Base-by-base conservation (phyloP, 1,284 basidiomycete species). In the Albatrellus sp. region DNA sequence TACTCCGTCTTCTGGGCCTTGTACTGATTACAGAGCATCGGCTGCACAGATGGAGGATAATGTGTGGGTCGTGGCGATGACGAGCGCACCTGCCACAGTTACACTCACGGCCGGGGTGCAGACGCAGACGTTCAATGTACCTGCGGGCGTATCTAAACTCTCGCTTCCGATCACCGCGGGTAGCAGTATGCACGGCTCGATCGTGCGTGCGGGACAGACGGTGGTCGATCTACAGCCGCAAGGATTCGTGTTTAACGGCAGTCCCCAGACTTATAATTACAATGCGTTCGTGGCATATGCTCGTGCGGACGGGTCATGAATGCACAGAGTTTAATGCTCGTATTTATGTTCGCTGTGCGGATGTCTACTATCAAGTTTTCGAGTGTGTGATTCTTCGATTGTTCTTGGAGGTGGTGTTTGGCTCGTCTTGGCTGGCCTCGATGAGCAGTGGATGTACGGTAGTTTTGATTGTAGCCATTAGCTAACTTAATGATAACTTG, bases 31-130 rank as follows among this genome's bases (percentile, higher is more conserved):
- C 24, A 38, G 30, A 39, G 8, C 28, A n/a, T 42, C 29, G 36
- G 8, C 40, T 45, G 43, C 32, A 48, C 46, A 75, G 72, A 62
- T 63, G 39, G 52, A 61, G 44, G 73, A 90, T 62, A 68, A 66
- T 29, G 60, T 80, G 13, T 81, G 81, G 76, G 83, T 67, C 1
- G 67, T 85, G 29, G 75, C 82, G 8, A 68, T 88, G 52, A 68
- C 80, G 11, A 77, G 75, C 12, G 68, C 65, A 3, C 65, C 76
- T 10, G 69, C 64, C 3, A 63, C 51, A 12, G 71, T 81, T 41
- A 73, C 66, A 2, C 65, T 85, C 48, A 66, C 66, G 30, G 70
- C 71, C 8, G 48, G 63, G 37, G 61, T 62, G 30, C 64, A 59
- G 42, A 57, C 66, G 13, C 61, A 72, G 57, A 72, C 67, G 7